A percentile compares a stretch with the other conserved stretches of the same genome.
phyloP scores from a whole-genome alignment of 2,329 filamentous ascomycete genomes.

The Fusarium siculi region DNA sequence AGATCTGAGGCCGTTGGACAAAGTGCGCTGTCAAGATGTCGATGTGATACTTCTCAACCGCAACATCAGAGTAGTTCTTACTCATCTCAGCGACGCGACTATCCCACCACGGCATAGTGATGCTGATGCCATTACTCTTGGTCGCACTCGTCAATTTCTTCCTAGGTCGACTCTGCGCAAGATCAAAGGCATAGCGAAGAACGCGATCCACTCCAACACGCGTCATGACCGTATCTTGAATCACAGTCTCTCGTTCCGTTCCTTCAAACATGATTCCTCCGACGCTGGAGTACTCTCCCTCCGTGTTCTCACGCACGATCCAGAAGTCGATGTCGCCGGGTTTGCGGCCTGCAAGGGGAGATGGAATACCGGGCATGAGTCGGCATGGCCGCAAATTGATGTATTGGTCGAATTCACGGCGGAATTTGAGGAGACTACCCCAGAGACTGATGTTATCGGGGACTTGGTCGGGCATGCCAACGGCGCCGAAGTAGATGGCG shows the following conservation, averaged over 20 bases:
- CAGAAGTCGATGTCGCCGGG: conserved; percentile 73
- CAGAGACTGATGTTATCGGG: conserved; percentile 76
- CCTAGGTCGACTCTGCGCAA: conserved; percentile 65
- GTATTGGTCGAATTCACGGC: conserved; percentile 74
- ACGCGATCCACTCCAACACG: conserved; percentile 69
- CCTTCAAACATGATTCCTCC: conserved; percentile 71
- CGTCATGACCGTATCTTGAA: conserved; percentile 72
- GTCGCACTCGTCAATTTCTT: conserved; percentile 73
- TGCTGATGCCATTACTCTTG: conserved; percentile 73
- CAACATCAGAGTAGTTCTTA: conserved; percentile 67
- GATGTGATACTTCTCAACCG: conserved; percentile 72
- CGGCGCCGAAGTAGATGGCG: conserved; percentile 75
- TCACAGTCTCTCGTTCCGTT: conserved; percentile 68
- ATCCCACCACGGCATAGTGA: conserved; percentile 77
- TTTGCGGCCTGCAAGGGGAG: conserved; percentile 63
- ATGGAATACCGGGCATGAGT: conserved; percentile 68
- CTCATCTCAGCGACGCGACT: conserved; percentile 65
- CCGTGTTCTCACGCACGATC: conserved; percentile 74
- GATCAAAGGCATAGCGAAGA: conserved; percentile 72
- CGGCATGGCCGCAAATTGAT: conserved; percentile 74
- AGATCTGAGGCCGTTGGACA: conserved; percentile 66
- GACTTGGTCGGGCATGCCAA: conserved; percentile 65
- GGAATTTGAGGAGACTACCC: conserved; percentile 73
- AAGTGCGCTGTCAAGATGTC: conserved; percentile 74
- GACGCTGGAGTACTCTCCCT: conserved; percentile 74